Percentiles rank a stretch among this genome's conserved stretches.
These are phyloP conservation scores for Coemansia sp. DNA, from an alignment of 192 early-diverging fungal species.

Conservation along the genomic window DNA sequence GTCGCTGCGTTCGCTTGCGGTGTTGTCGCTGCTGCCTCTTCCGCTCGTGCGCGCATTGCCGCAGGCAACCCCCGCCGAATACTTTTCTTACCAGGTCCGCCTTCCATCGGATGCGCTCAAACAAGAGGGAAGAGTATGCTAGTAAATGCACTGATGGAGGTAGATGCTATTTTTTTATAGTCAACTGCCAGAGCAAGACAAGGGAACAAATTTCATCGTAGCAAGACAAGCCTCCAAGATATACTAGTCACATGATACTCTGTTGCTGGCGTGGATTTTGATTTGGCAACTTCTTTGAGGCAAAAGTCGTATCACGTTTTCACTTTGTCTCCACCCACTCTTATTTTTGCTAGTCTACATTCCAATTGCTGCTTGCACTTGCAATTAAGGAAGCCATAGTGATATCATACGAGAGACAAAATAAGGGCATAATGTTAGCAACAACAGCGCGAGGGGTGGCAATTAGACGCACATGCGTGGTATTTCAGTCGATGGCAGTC, in stretches of 20 bases:
- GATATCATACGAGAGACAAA: no score
- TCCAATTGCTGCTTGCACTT: background rate
- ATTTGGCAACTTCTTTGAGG: no score
- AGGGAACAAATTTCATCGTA: no score
- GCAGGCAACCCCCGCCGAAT: constrained; percentile 23
- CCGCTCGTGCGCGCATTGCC: constrained; percentile 6
- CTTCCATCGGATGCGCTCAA: constrained; percentile 4
- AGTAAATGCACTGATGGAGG: background rate
- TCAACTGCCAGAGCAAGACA: no score
- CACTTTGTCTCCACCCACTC: no score
- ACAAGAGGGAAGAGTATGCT: background rate
- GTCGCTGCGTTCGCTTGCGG: background rate
- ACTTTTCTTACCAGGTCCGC: constrained; percentile 12
- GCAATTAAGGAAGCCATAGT: background rate
- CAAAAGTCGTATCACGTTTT: no score
- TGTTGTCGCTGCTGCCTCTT: constrained; percentile 6
- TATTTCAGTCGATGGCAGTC: no score
- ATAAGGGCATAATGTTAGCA: background rate
- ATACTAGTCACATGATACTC: no score
- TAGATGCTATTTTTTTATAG: no score
- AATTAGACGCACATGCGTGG: no score
- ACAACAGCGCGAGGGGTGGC: background rate
- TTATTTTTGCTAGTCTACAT: background rate
- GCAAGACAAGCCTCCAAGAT: no score
- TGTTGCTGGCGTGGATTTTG: no score